Evolutionary conservation across 768 basidiomycete species (phyloP).

Genomic region (Xerocomus potaroensis): DNA sequence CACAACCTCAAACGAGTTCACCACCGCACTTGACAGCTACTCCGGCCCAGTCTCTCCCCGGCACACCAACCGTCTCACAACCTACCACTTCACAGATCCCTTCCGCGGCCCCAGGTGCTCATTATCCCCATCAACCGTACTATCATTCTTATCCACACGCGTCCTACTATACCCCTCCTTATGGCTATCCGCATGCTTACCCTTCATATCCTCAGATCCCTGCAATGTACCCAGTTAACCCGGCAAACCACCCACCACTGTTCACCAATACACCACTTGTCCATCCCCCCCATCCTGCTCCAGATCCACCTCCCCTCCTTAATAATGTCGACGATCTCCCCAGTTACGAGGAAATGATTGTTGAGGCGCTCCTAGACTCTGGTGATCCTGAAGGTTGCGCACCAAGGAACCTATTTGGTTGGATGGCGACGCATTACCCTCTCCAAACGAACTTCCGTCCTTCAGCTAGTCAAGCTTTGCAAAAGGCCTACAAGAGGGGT

Average conservation of each 20-base stretch:
- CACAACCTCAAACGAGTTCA: slow-evolving; percentile 16
- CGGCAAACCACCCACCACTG: slow-evolving; percentile 26
- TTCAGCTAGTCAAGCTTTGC: slow-evolving; percentile 83
- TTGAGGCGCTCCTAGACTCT: slow-evolving; percentile 66
- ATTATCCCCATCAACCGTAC: slow-evolving; percentile 55
- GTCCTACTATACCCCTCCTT: slow-evolving; percentile 56
- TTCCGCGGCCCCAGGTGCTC: slow-evolving; percentile 24
- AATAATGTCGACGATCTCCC: slow-evolving; percentile 55
- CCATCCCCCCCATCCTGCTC: slow-evolving; percentile 30
- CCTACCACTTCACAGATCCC: slow-evolving; percentile 19
- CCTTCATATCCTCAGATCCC: slow-evolving; percentile 31
- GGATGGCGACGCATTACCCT: slow-evolving; percentile 82
- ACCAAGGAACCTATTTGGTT: slow-evolving; percentile 78
- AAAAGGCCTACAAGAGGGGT: slow-evolving; percentile 81
- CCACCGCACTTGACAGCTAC: slow-evolving; percentile 17
- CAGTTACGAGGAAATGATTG: slow-evolving; percentile 91
- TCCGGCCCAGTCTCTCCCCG: slow-evolving; percentile 24
- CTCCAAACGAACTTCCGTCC: slow-evolving; percentile 86
- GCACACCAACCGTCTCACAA: slow-evolving; percentile 16
- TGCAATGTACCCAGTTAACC: slow-evolving; percentile 28
- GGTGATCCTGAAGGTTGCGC: slow-evolving; percentile 71
- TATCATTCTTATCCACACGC: slow-evolving; percentile 60
- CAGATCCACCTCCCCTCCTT: slow-evolving; percentile 24
- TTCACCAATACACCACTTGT: slow-evolving; percentile 35
- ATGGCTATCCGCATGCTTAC: slow-evolving; percentile 38